Evolutionary conservation across 306 rosid genomes (phyloP), one percentile per base, ranked within the genome.

Genomic region (Quercus agrifolia): DNA sequence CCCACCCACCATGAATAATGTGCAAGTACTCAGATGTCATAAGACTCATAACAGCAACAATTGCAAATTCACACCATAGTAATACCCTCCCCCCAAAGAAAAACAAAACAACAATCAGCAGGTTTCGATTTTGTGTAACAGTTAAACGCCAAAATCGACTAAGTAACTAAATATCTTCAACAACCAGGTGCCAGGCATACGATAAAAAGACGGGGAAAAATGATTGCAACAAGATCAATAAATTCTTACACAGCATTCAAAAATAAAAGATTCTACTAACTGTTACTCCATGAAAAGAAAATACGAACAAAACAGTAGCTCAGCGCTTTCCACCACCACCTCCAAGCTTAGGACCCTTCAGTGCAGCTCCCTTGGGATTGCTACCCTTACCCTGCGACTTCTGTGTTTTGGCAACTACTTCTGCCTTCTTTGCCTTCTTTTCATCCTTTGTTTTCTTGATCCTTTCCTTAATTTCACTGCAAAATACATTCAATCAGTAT

Each of bases 321-420:
- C 78, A 93, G 58, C 98, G 98, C 82, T 90, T 91, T 1, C 98
- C 98, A 1, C 98, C 98, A 0, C 98, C 97, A 3, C 98, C 98
- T 12, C 98, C 97, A 58, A 93, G 81, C 69, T 93, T 93, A 33
- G 95, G 97, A 68, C 98, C 98, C 85, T 93, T 93, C 6, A 95
- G 82, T 68, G 9, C 79, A 33, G 86, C 84, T 80, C 95, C 93
- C 89, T 89, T 93, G 3, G 87, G 5, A 70, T 85, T 67, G 74
- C 51, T 90, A 33, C 90, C 83, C 85, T 91, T 91, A 28, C 88
- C 89, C 69, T 63, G 82, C 4, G 90, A 3, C 74, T 92, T 92
- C 79, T 89, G 91, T 17, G 92, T 2, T 87, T 92, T 92, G 1
- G 93, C 77, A 6, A 33, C 59, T 9, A 89, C 96, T 83, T 93